phyloP scores from a whole-genome alignment of 345 rosid genomes.

The Eucalyptus sp. region DNA sequence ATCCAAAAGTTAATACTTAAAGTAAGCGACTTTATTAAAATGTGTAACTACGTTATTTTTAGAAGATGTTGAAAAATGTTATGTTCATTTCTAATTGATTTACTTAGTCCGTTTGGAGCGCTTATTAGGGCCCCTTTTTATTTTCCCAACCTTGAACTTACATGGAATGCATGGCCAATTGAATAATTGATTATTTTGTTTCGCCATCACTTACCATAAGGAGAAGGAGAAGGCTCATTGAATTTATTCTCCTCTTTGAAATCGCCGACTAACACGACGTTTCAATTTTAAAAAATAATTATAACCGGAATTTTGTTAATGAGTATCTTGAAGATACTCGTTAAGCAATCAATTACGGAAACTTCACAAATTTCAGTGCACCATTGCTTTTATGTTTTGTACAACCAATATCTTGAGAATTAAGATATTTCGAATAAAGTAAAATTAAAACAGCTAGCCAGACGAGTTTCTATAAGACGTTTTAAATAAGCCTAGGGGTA shows the following conservation, averaged over 20 bases:
- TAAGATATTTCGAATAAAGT: neutral
- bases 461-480: neutral
- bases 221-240: neutral
- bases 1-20: too few species aligned
- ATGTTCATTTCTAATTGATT: neutral
- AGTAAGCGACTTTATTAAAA: too few species aligned
- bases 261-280: neutral
- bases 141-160: neutral
- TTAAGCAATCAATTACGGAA: neutral
- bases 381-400: neutral
- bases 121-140: neutral
- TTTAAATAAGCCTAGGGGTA: neutral
- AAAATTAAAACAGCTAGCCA: neutral
- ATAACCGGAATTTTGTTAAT: fast-evolving
- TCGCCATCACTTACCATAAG: neutral
- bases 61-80: neutral
- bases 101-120: too few species aligned
- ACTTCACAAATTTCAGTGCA: neutral
- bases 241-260: neutral
- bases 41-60: too few species aligned
- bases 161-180: neutral
- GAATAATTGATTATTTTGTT: neutral
- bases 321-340: neutral
- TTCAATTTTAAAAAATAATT: neutral
- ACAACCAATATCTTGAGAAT: neutral